A percentile compares a stretch with the other conserved stretches of the same genome.
phyloP scores from a whole-genome alignment of 2,329 filamentous ascomycete genomes.

The Coleophoma eucalyptorum region DNA sequence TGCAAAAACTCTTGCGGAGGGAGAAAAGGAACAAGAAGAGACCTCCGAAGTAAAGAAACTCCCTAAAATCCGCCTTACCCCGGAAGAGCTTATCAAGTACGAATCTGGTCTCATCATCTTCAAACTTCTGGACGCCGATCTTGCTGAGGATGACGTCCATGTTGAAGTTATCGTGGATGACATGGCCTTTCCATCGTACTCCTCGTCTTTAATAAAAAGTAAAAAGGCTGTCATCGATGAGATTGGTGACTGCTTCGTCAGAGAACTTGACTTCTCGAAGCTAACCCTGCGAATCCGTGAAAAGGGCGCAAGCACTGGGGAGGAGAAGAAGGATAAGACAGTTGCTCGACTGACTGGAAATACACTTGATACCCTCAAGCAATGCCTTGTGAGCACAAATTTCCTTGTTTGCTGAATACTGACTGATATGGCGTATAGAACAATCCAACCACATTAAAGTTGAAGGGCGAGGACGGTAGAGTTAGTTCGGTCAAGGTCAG shows the following conservation, averaged over 20 bases:
- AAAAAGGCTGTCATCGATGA: conserved; percentile 77
- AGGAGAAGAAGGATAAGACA: conserved; percentile 65
- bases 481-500: conserved; percentile 82
- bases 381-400: conserved; percentile 65
- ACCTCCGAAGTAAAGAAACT: conserved; percentile 43
- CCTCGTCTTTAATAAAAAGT: conserved; percentile 70
- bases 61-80: conserved; percentile 74
- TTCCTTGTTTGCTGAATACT: background rate
- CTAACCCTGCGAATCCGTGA: conserved; percentile 85
- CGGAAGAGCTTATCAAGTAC: conserved; percentile 78
- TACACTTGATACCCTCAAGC: conserved; percentile 82
- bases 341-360: conserved; percentile 81
- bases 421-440: conserved; percentile 52
- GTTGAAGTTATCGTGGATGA: conserved; percentile 93
- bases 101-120: conserved; percentile 94
- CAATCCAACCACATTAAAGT: conserved; percentile 77
- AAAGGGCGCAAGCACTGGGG: conserved; percentile 69
- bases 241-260: conserved; percentile 91
- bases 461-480: conserved; percentile 75
- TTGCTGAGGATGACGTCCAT: conserved; percentile 71
- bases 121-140: conserved; percentile 85
- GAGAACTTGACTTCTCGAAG: conserved; percentile 94
- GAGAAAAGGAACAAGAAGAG: conserved; percentile 39
- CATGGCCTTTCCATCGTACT: conserved; percentile 86
- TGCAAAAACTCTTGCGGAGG: conserved; percentile 22